A percentile compares a stretch with the other conserved stretches of the same genome.
Evolutionary conservation across 352 stramenopile genomes (phyloP).

Genomic region (Pelagophyceae sp.): DNA sequence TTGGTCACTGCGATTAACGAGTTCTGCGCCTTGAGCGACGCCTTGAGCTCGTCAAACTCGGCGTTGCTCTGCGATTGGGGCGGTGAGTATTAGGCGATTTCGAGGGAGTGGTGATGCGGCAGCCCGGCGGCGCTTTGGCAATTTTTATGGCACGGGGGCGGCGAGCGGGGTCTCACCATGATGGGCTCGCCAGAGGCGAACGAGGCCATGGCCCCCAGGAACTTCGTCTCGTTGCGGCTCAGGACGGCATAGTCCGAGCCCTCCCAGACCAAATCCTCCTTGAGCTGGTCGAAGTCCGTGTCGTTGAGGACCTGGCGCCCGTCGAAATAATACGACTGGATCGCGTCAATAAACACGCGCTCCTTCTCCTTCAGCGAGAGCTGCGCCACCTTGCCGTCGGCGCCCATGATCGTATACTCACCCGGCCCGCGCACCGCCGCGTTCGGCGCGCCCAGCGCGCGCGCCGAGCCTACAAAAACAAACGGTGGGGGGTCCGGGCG

Average conservation of each 20-base stretch:
- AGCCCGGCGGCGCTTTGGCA: too few species aligned
- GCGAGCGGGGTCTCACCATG: constrained; percentile 23
- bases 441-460: not conserved
- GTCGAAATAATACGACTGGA: constrained; percentile 61
- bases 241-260: constrained; percentile 53
- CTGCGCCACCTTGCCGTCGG: constrained; percentile 38
- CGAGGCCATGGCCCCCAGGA: constrained; percentile 53
- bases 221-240: constrained; percentile 60
- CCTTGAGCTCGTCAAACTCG: constrained; percentile 62
- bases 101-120: too few species aligned
- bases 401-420: constrained; percentile 3
- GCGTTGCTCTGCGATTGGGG: constrained; percentile 29
- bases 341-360: constrained; percentile 63
- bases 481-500: too few species aligned
- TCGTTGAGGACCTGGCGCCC: constrained; percentile 55
- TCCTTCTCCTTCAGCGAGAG: constrained; percentile 59
- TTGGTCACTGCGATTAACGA: constrained; percentile 29
- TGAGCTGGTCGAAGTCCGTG: constrained; percentile 65
- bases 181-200: constrained; percentile 49
- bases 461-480: too few species aligned
- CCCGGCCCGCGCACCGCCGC: not conserved
- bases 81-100: too few species aligned
- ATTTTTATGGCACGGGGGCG: too few species aligned
- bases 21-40: constrained; percentile 46
- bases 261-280: constrained; percentile 67